Percentiles rank a stretch among this genome's conserved stretches.
phyloP scores from a whole-genome alignment of 2,329 filamentous ascomycete genomes.

The Cladosporium colombiae region DNA sequence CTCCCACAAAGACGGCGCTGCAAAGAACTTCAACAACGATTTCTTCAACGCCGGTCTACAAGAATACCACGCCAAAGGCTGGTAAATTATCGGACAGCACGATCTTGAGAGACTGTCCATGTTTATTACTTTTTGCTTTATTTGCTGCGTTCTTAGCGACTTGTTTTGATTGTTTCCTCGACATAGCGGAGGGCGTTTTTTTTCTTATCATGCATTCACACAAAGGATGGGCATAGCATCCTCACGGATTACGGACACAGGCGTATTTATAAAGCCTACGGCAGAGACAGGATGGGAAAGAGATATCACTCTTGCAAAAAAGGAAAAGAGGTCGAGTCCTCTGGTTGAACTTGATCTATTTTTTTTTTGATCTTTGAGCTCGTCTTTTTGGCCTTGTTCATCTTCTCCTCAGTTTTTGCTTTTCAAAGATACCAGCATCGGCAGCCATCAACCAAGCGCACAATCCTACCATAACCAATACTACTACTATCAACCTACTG shows the following conservation, averaged over 20 bases:
- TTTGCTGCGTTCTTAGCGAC: constrained; percentile 19
- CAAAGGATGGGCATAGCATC: constrained; percentile 18
- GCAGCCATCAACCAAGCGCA: constrained; percentile 1
- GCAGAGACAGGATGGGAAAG: constrained; percentile 11
- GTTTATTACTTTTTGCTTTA: constrained; percentile 3
- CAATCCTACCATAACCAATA: neutral
- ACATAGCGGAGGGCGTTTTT: constrained; percentile 17
- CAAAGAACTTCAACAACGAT: constrained; percentile 72
- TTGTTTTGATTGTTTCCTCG: constrained; percentile 11
- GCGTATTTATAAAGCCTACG: constrained; percentile 3
- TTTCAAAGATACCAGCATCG: constrained; percentile 17
- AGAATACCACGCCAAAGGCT: constrained; percentile 83
- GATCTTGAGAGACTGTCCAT: constrained; percentile 18
- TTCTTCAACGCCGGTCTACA: constrained; percentile 81
- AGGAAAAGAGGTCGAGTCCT: constrained; percentile 1
- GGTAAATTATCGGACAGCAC: constrained; percentile 56
- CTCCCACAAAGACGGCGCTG: constrained; percentile 35
- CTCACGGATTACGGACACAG: constrained; percentile 16
- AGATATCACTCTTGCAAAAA: neutral
- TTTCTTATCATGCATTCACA: constrained; percentile 13
- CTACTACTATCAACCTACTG: neutral
- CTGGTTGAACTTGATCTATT: neutral
- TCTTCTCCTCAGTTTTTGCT: neutral
- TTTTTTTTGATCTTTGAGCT: neutral
- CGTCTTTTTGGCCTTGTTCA: neutral